Evolutionary conservation across 208 protist genomes (phyloP), one percentile per base, ranked within the genome.

Genomic region (Polymyxa betae): DNA sequence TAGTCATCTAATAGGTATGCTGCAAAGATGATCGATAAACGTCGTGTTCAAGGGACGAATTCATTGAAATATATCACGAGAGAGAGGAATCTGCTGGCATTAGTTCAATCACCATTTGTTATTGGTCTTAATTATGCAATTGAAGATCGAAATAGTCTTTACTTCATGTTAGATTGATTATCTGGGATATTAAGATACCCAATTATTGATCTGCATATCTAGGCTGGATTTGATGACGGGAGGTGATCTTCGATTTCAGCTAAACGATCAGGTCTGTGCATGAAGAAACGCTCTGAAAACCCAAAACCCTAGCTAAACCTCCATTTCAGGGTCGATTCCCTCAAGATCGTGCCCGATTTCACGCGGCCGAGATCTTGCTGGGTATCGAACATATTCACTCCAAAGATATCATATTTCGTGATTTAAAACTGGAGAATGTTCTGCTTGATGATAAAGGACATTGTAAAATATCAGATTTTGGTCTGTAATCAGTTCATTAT

Each of bases 381-480:
- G 93, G 91, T 0, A 72, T 96, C 0, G 93, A 93, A 40, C 38
- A 95, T 35, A 64, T 96, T 1, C 95, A 96, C 68, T 32, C 0
- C 1, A 12, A 90, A 5, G 32, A 44, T 77, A 93, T 94, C 38
- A 88, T 95, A 35, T 95, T 94, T 45, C 88, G 95, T n/a, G 94
- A 95, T 89, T 77, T 96, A 0, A 95, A 95, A 88, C 94, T 94
- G 0, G 93, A 95, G 87, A 96, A 96, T 88, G 49, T 96, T 0
- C 77, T 96, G 0, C 49, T 96, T 0, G 90, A 92, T 64, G 40
- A 35, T 12, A 40, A 96, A 1, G 97, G 97, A 0, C 94, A 98
- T 89, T 93, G 97, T 38, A 97, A 96, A 49, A 92, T 98, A 0
- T 96, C 95, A 1, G 97, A 98, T 93, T 98, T 98, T 93, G 97